phyloP scores from a whole-genome alignment of 2,329 filamentous ascomycete species.

The Chaetothyriales sp. region DNA sequence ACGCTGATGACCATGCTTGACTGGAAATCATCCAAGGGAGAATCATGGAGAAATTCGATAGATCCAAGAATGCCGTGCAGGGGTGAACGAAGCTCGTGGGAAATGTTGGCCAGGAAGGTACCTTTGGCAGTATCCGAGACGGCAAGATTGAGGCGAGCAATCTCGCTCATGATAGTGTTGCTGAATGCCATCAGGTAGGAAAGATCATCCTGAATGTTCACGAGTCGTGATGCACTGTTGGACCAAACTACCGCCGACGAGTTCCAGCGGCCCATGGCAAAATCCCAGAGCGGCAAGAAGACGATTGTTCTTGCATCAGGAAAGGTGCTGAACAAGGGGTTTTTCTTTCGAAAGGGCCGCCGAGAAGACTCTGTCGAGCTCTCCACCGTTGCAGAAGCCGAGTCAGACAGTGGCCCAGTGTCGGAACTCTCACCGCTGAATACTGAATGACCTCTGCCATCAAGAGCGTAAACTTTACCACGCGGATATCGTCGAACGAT shows the following conservation, averaged over 20 bases:
- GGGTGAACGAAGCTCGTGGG: conserved; percentile 31
- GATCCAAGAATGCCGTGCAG: conserved; percentile 31
- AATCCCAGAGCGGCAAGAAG: conserved; percentile 40
- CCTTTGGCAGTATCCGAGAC: conserved; percentile 32
- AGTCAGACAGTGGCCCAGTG: conserved; percentile 7
- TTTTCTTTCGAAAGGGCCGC: conserved; percentile 6
- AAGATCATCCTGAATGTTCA: conserved; percentile 25
- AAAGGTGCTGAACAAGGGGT: conserved; percentile 8
- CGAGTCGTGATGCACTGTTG: conserved; percentile 21
- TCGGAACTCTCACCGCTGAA: conserved; percentile 54
- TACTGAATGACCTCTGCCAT: conserved; percentile 68
- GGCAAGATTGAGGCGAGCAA: conserved; percentile 29
- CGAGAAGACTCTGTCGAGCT: conserved; percentile 18
- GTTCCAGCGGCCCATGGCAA: conserved; percentile 34
- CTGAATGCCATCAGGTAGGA: conserved; percentile 30
- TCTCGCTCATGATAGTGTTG: conserved; percentile 31
- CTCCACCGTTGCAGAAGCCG: conserved; percentile 6
- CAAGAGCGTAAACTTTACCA: conserved; percentile 53
- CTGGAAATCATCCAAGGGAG: conserved; percentile 28
- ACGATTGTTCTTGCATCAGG: conserved; percentile 19
- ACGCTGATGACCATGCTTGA: conserved; percentile 27
- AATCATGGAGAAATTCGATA: conserved; percentile 29
- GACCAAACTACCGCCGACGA: conserved; percentile 34
- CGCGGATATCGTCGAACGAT: conserved; percentile 34
- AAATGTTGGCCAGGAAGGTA: conserved; percentile 32